Conservation (phyloP, 83 land plant genomes). For the Picea abies region DNA sequence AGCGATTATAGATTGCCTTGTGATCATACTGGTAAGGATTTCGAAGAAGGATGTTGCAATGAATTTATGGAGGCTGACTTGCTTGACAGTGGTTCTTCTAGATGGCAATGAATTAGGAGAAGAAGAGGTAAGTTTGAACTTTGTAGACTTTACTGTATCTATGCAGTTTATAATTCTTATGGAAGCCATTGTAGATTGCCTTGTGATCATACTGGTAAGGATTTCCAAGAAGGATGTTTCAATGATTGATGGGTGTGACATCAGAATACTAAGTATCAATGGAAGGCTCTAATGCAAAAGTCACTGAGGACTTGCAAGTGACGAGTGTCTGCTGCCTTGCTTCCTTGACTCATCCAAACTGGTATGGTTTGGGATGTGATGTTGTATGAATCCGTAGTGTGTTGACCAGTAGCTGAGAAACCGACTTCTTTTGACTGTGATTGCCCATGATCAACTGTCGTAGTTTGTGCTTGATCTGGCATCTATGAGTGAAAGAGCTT, state of each 20-base stretch:
- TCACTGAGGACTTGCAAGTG: neutral
- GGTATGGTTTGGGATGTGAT: neutral
- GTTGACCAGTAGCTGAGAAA: neutral
- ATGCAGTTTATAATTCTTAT: neutral
- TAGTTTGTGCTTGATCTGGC: neutral
- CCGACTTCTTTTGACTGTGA: neutral
- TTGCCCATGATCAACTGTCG: neutral
- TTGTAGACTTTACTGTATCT: neutral
- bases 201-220: neutral
- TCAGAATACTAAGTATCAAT: neutral
- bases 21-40: too few species aligned
- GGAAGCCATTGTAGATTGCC: neutral
- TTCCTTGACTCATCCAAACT: neutral
- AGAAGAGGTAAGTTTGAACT: neutral
- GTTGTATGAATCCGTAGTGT: neutral
- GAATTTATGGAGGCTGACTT: neutral
- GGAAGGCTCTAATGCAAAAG: neutral
- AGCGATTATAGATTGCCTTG: too few species aligned
- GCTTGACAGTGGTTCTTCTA: neutral
- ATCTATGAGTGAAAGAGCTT: neutral
- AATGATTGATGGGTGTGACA: neutral
- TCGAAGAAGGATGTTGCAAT: neutral
- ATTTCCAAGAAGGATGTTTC: neutral
- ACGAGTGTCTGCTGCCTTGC: neutral
- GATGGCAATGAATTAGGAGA: neutral